A percentile compares a stretch with the other conserved stretches of the same genome.
These are phyloP conservation scores for Corylus americana DNA, from an alignment of 306 rosid genomes.

Conservation along the genomic window DNA sequence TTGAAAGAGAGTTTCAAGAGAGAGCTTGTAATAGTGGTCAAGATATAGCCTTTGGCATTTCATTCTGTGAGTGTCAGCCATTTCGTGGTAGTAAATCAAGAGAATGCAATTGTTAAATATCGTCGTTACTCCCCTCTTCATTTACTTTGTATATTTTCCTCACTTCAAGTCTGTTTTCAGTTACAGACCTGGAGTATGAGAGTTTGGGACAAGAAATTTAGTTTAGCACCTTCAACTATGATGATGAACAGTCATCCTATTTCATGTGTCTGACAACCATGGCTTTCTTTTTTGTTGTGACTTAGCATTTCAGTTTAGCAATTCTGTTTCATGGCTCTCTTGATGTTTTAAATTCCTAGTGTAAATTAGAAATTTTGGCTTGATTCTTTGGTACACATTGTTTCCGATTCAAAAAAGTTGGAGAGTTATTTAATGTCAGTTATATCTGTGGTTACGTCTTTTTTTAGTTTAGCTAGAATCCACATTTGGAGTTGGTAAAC, in stretches of 20 bases:
- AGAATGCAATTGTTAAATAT: too few relatives aligned
- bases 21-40: not conserved
- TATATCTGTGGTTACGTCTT: not conserved
- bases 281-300: too few relatives aligned
- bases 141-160: not conserved
- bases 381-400: not conserved
- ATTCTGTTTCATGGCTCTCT: not conserved
- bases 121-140: not conserved
- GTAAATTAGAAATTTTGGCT: not conserved
- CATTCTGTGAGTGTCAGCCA: not conserved
- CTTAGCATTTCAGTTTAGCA: too few relatives aligned
- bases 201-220: not conserved
- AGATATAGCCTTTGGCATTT: not conserved
- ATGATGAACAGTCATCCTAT: too few relatives aligned
- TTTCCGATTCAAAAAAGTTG: not conserved
- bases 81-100: not conserved
- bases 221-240: too few relatives aligned
- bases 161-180: too few relatives aligned
- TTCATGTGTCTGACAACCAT: too few relatives aligned
- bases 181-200: not conserved
- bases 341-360: not conserved
- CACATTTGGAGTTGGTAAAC: not conserved
- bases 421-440: not conserved
- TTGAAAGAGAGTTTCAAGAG: not conserved
- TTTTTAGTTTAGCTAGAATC: not conserved